These are phyloP conservation scores for Magnaporthiopsis poae DNA, from an alignment of 2,329 filamentous ascomycete species.

Conservation along the genomic window DNA sequence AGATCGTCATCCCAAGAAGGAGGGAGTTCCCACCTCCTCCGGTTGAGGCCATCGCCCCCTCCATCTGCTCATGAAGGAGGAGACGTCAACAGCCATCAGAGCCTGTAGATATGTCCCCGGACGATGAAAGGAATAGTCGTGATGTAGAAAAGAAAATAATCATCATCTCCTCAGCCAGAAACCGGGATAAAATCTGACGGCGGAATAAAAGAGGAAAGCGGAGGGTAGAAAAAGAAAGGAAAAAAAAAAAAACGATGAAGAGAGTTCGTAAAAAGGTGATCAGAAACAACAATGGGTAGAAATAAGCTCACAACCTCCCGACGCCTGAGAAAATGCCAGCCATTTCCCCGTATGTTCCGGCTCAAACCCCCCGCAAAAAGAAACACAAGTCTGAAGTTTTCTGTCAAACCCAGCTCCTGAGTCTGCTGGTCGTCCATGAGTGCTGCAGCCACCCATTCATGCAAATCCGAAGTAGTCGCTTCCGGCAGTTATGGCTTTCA, in stretches of 20 bases:
- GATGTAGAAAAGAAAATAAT: too few species aligned
- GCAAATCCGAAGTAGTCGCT: conserved; percentile 97
- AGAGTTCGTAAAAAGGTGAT: background rate
- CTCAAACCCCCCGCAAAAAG: too few species aligned
- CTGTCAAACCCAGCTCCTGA: conserved; percentile 1
- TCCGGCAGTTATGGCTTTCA: conserved; percentile 94
- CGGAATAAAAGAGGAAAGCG: background rate
- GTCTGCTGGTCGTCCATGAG: background rate
- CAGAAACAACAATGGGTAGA: background rate
- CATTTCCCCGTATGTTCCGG: background rate
- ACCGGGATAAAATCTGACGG: too few species aligned
- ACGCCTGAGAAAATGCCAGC: background rate
- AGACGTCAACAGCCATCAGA: background rate
- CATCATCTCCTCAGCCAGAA: too few species aligned
- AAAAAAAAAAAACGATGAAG: background rate
- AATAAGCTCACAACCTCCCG: background rate
- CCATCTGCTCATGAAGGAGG: background rate
- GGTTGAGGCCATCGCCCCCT: background rate
- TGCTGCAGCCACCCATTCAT: conserved; percentile 33
- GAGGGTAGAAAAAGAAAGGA: background rate
- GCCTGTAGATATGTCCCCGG: background rate
- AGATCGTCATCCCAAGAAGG: background rate
- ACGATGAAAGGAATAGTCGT: background rate
- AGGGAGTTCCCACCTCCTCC: background rate
- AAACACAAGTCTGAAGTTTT: background rate